These are phyloP conservation scores for Aspergillus sergii DNA, from an alignment of 2,329 filamentous ascomycete species.

Conservation along the genomic window DNA sequence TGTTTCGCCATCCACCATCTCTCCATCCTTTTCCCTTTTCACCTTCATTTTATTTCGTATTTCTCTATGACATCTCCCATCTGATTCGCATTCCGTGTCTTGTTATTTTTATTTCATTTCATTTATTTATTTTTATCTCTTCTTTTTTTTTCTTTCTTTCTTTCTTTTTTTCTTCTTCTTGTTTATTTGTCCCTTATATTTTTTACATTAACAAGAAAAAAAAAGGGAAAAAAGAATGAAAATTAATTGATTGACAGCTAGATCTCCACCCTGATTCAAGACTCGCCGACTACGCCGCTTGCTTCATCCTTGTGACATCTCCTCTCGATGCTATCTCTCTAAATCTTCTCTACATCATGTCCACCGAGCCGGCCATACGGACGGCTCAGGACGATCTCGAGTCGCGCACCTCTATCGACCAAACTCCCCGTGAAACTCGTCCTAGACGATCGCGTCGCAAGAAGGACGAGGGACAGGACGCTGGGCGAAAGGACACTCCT, in stretches of 20 bases:
- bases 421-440: slow-evolving; percentile 30
- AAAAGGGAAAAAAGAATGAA: neutral
- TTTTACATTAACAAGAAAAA: neutral
- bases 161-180: no score
- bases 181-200: neutral
- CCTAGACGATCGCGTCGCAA: slow-evolving; percentile 45
- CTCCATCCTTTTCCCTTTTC: slow-evolving; percentile 9
- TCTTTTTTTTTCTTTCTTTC: neutral
- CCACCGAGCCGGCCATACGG: slow-evolving; percentile 33
- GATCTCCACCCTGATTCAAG: neutral
- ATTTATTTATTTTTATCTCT: neutral
- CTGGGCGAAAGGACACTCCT: slow-evolving; percentile 29
- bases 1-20: slow-evolving; percentile 15
- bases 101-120: no score
- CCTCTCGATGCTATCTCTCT: slow-evolving; percentile 17
- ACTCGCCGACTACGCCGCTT: slow-evolving; percentile 5
- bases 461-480: slow-evolving; percentile 40
- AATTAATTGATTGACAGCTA: neutral
- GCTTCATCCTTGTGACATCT: neutral
- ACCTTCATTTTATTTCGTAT: slow-evolving; percentile 14
- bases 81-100: neutral
- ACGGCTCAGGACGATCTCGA: slow-evolving; percentile 31
- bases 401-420: slow-evolving; percentile 24
- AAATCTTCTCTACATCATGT: slow-evolving; percentile 29
- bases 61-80: slow-evolving; percentile 15